These are phyloP conservation scores for Rhizodiscina lignyota DNA, from an alignment of 495 filamentous ascomycete genomes.

Conservation along the genomic window DNA sequence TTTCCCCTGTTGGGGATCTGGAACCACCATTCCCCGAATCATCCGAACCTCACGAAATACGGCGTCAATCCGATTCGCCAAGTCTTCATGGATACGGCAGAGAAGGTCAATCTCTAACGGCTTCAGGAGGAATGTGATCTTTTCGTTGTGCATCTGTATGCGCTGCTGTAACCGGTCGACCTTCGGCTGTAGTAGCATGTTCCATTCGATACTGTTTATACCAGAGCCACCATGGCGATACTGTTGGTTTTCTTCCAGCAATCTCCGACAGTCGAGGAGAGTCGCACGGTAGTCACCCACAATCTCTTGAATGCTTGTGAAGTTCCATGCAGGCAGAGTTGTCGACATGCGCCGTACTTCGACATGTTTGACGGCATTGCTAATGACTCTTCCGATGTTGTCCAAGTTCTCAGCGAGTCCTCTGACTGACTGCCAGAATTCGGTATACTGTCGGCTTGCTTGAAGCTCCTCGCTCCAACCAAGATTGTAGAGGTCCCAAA, in stretches of 20 bases:
- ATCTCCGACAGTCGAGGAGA: conserved; percentile 10
- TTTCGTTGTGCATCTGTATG: conserved; percentile 10
- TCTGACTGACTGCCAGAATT: conserved; percentile 11
- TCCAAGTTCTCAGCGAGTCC: conserved; percentile 11
- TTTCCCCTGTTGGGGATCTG: conserved; percentile 7
- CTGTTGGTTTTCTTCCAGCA: conserved; percentile 11
- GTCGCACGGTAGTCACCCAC: conserved; percentile 13
- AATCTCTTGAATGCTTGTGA: conserved; percentile 10
- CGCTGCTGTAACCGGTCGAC: conserved; percentile 7
- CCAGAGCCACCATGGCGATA: not conserved
- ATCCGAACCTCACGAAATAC: conserved; percentile 6
- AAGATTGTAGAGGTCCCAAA: conserved; percentile 1
- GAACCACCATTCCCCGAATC: conserved; percentile 8
- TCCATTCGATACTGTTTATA: conserved; percentile 11
- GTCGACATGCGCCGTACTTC: conserved; percentile 5
- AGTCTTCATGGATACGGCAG: conserved; percentile 8
- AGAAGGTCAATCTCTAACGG: conserved; percentile 13
- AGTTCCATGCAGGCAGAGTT: conserved; percentile 8
- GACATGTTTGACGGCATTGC: conserved; percentile 3
- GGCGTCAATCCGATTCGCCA: conserved; percentile 8
- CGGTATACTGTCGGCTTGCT: conserved; percentile 10
- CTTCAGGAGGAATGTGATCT: conserved; percentile 12
- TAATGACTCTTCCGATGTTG: conserved; percentile 6
- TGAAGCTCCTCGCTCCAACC: conserved; percentile 8
- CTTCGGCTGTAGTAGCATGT: conserved; percentile 9